Conservation (phyloP, 192 early-diverging fungal genomes). For the Backusella liffmaniae region DNA sequence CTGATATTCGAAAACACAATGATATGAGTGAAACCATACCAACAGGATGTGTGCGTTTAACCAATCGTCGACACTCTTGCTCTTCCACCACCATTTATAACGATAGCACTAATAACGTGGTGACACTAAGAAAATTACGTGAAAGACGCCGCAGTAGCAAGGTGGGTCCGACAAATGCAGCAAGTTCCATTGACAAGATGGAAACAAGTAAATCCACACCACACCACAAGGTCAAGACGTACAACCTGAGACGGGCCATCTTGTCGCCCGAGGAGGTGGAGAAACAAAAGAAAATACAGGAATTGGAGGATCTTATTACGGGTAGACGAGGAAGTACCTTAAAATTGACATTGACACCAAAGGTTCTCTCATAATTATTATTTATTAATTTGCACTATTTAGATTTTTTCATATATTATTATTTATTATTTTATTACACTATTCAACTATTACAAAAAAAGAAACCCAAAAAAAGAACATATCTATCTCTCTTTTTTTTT, state of each 20-base stretch:
- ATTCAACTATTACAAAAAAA: background rate
- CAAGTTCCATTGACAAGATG: background rate
- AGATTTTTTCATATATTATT: background rate
- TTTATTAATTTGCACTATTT: background rate
- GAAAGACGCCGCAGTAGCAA: slow-evolving; percentile 15
- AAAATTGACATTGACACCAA: slow-evolving; percentile 35
- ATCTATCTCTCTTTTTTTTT: background rate
- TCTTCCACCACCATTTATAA: slow-evolving; percentile 7
- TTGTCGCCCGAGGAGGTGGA: slow-evolving; percentile 9
- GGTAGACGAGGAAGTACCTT: slow-evolving; percentile 33
- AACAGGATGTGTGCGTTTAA: background rate
- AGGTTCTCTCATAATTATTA: slow-evolving; percentile 13
- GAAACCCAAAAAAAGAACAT: background rate
- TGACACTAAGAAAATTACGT: slow-evolving; percentile 7
- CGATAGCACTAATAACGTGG: background rate
- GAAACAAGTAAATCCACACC: slow-evolving; percentile 25
- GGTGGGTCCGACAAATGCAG: background rate
- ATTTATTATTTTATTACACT: no score
- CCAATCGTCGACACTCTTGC: slow-evolving; percentile 19
- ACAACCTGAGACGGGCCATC: slow-evolving; percentile 13
- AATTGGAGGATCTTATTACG: slow-evolving; percentile 33
- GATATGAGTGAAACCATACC: background rate
- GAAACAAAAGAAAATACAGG: slow-evolving; percentile 13
- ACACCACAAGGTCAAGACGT: slow-evolving; percentile 25
- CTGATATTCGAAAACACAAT: background rate